These are phyloP conservation scores for Cyanodermella asteris DNA, from an alignment of 2,329 filamentous ascomycete species.

Conservation along the genomic window DNA sequence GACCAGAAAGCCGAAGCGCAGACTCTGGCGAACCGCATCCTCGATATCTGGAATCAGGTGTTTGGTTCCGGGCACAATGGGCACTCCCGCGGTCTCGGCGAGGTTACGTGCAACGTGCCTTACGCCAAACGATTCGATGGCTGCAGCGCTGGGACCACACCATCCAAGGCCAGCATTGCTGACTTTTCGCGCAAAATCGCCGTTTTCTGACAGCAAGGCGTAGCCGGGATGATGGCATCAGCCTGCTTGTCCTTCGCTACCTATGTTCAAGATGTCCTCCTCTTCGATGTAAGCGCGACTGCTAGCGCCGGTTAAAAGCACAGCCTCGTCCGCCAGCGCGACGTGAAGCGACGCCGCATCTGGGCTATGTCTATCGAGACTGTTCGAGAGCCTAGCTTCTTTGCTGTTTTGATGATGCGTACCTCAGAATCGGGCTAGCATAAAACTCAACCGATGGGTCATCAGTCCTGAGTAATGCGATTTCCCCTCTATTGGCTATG, in stretches of 20 bases:
- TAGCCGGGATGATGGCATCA: conserved; percentile 46
- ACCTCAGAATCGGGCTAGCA: no score
- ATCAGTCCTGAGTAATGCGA: no score
- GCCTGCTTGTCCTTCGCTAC: conserved; percentile 27
- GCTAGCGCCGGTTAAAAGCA: conserved; percentile 26
- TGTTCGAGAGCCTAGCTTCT: conserved; percentile 25
- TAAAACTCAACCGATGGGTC: no score
- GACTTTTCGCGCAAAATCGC: conserved; percentile 34
- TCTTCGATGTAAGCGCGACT: conserved; percentile 28
- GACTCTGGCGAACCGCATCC: conserved; percentile 23
- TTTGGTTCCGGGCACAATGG: conserved; percentile 31
- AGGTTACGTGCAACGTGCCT: conserved; percentile 35
- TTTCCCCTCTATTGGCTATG: conserved; percentile 39
- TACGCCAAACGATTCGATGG: conserved; percentile 34
- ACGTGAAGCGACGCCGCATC: conserved; percentile 35
- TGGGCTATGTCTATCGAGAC: conserved; percentile 36
- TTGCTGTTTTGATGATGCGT: conserved; percentile 30
- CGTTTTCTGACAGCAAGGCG: conserved; percentile 43
- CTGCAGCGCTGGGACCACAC: conserved; percentile 33
- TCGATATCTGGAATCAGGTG: conserved; percentile 25
- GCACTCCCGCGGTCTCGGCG: conserved; percentile 29
- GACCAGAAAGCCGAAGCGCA: conserved; percentile 32
- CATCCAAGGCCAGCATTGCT: conserved; percentile 33
- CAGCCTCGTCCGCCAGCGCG: conserved; percentile 28
- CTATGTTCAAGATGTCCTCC: no score